phyloP scores from a whole-genome alignment of 805 yeast genomes.

The Saturnispora zaruensis region DNA sequence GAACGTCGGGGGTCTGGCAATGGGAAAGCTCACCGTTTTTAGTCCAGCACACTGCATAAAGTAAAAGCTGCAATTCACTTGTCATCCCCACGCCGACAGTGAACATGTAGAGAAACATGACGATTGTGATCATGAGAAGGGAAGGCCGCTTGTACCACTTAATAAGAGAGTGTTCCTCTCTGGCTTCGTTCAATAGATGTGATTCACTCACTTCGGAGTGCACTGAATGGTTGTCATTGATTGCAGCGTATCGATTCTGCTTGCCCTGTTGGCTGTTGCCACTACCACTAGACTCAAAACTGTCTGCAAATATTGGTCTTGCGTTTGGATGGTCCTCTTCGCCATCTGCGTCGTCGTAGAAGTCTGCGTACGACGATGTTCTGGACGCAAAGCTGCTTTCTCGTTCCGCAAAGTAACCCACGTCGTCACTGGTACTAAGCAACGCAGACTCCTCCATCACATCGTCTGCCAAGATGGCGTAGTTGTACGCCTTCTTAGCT shows the following conservation, averaged over 20 bases:
- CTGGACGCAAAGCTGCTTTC: constrained; percentile 7
- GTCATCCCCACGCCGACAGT: constrained; percentile 33
- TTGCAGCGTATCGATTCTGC: neutral
- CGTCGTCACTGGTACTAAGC: constrained; percentile 16
- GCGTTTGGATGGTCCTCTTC: constrained; percentile 14
- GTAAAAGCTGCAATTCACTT: constrained; percentile 30
- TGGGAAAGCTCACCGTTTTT: constrained; percentile 13
- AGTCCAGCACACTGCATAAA: constrained; percentile 33
- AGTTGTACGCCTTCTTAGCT: constrained; percentile 5
- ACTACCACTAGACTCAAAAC: neutral
- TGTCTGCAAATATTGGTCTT: neutral
- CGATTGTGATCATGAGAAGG: constrained; percentile 35
- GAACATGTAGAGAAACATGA: constrained; percentile 33
- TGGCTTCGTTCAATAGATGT: constrained; percentile 10
- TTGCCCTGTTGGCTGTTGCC: neutral
- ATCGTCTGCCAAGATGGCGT: constrained; percentile 19
- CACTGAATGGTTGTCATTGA: neutral
- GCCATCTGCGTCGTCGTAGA: constrained; percentile 19
- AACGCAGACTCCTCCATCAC: constrained; percentile 35
- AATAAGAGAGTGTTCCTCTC: constrained; percentile 15
- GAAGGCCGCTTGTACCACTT: constrained; percentile 55
- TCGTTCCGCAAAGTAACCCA: constrained; percentile 23
- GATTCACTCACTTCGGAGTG: constrained; percentile 11
- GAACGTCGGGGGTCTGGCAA: constrained; percentile 36
- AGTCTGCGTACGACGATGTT: neutral